Base-by-base conservation (phyloP, 768 basidiomycete species). In the Tephrocybe rancida region DNA sequence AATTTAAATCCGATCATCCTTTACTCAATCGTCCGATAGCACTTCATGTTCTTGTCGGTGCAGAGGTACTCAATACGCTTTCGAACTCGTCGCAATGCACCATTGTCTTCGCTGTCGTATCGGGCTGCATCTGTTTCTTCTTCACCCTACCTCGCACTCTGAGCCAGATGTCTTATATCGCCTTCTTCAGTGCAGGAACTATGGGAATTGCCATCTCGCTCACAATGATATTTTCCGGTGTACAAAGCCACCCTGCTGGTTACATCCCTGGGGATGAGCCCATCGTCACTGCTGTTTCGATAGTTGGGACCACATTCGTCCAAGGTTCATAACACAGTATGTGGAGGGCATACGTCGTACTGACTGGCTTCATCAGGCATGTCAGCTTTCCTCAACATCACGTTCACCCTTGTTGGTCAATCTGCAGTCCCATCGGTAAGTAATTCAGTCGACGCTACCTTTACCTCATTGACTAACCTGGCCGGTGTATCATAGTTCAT, bases 181-280 rank as follows among this genome's bases (percentile, higher is more conserved):
- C 78, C 5, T 62, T 69, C 2, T 71, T 78, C 59, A 74, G 73
- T 38, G 70, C 70, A 3, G 63, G 68, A 19, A 79, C 77, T 0
- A 80, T 81, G 80, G 74, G 74, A 26, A 67, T 79, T 42, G 75
- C 77, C 5, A 72, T 78, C 8, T 53, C 79, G 0, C 64, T 81
- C 14, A 67, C 73, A 0, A 71, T 78, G 44, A 67, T 79, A 32
- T 79, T 75, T 52, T 52, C 69, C 21, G 76, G 74, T 4, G 58
- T 75, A 0, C 72, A 78, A 56, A 67, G 60, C 26, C 68, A 75
- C 48, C 80, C 80, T 0, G 70, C 66, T 22, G 76, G 77, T 1
- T 80, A 68, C 52, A 64, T 70, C 16, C 49, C 59, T 1, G 74
- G 72, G 5, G 51, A 67, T 39, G 65, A 69, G 34, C 75, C 77